A percentile compares a stretch with the other conserved stretches of the same genome.
Evolutionary conservation across 2,329 filamentous ascomycete genomes (phyloP).

Genomic region (Alternaria gansuensis): DNA sequence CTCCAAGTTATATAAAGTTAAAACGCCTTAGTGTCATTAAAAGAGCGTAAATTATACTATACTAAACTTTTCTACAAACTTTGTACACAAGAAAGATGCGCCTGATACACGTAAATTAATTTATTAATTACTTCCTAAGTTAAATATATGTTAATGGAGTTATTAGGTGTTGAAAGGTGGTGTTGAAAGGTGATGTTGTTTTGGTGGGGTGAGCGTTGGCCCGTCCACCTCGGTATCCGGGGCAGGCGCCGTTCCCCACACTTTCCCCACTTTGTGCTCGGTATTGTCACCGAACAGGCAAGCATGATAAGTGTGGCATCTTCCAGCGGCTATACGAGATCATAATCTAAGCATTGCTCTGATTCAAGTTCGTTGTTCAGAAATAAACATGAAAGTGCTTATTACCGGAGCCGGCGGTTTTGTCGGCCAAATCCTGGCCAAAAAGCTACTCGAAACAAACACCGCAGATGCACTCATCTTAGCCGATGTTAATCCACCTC

Average conservation of each 20-base stretch:
- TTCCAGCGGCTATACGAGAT: not conserved
- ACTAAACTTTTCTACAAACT: too few species aligned
- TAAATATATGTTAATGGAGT: too few species aligned
- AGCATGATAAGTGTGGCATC: conserved; percentile 7
- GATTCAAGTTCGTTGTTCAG: not conserved
- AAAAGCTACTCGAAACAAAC: conserved; percentile 61
- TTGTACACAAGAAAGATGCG: too few species aligned
- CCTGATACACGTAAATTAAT: too few species aligned
- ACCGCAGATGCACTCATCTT: conserved; percentile 61
- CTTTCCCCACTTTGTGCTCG: conserved; percentile 23
- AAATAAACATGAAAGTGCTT: conserved; percentile 57
- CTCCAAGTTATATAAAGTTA: too few species aligned
- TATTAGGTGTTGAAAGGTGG: too few species aligned
- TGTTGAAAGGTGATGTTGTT: too few species aligned
- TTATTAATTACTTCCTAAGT: too few species aligned
- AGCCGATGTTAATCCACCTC: conserved; percentile 65
- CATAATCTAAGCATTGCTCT: not conserved
- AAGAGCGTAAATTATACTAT: too few species aligned
- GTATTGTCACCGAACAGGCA: conserved; percentile 22
- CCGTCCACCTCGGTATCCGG: too few species aligned
- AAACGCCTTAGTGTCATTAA: too few species aligned
- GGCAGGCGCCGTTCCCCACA: conserved; percentile 26
- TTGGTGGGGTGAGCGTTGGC: too few species aligned
- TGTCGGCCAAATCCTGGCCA: conserved; percentile 68
- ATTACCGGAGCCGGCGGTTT: conserved; percentile 72